A percentile compares a stretch with the other conserved stretches of the same genome.
phyloP scores from a whole-genome alignment of 257 asterid species.

The Oldenlandia corymbosa region DNA sequence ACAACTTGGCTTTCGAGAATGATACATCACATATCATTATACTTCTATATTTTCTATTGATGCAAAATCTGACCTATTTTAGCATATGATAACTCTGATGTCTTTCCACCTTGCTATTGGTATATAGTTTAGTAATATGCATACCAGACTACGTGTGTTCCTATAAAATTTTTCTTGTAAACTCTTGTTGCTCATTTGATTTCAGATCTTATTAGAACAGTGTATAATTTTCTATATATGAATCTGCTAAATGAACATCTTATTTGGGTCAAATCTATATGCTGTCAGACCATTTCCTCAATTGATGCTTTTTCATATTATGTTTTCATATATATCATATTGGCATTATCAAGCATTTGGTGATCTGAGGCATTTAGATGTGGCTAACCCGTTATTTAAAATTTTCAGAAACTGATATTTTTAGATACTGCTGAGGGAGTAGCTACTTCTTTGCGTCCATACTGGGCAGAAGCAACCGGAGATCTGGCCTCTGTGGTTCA shows the following conservation, averaged over 20 bases:
- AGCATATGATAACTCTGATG: not conserved
- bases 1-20: not conserved
- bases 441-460: slow-evolving; percentile 62
- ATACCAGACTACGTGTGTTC: not conserved
- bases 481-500: slow-evolving; percentile 89
- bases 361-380: not conserved
- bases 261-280: not conserved
- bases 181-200: not conserved
- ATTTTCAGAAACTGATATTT: slow-evolving; percentile 75
- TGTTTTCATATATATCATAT: not conserved
- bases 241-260: not conserved
- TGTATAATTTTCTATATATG: not conserved
- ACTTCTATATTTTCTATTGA: no score
- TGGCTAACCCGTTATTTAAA: slow-evolving; percentile 14
- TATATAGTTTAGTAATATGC: not conserved
- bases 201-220: not conserved
- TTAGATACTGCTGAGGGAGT: slow-evolving; percentile 85
- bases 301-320: not conserved
- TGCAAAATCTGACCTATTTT: not conserved
- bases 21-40: no score
- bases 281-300: not conserved
- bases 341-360: not conserved
- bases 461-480: slow-evolving; percentile 73
- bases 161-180: not conserved
- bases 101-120: not conserved